Evolutionary conservation across 2,329 filamentous ascomycete genomes (phyloP).

Genomic region (Venturia carpophila): DNA sequence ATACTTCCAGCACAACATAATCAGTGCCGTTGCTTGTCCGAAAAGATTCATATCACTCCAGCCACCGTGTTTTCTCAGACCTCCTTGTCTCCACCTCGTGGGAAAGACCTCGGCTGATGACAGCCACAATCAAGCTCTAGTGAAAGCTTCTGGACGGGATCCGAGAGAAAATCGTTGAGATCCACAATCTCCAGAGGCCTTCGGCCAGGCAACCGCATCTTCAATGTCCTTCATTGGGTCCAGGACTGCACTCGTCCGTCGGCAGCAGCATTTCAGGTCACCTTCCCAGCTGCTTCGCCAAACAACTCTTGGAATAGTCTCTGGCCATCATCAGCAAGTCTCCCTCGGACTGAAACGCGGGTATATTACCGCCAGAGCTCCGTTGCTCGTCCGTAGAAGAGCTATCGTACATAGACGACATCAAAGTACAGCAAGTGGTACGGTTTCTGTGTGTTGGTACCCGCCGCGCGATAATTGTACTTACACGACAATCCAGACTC

Average conservation of each 20-base stretch:
- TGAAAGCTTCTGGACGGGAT: not conserved
- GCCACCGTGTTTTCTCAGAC: not conserved
- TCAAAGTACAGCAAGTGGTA: conserved; percentile 5
- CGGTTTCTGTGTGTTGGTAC: not conserved
- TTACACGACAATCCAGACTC: conserved; percentile 2
- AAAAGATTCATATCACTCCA: not conserved
- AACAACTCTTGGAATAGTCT: not conserved
- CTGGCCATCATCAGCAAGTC: not conserved
- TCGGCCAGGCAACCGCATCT: not conserved
- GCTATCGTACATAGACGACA: not conserved
- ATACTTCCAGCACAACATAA: not conserved
- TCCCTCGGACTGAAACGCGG: not conserved
- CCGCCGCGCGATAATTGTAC: not conserved
- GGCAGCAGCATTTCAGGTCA: conserved; percentile 2
- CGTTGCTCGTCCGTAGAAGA: not conserved
- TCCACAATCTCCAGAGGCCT: not conserved
- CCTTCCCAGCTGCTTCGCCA: conserved; percentile 2
- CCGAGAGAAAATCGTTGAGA: not conserved
- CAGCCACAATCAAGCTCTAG: not conserved
- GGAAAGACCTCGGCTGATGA: not conserved
- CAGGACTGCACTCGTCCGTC: conserved; percentile 1
- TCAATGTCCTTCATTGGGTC: conserved; percentile 8
- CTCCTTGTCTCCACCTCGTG: not conserved
- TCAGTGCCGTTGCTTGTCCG: not conserved
- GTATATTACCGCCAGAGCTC: not conserved